Percentiles rank a stretch among this genome's conserved stretches.
These are phyloP conservation scores for Jackrogersella minutella DNA, from an alignment of 495 filamentous ascomycete genomes.

Conservation along the genomic window DNA sequence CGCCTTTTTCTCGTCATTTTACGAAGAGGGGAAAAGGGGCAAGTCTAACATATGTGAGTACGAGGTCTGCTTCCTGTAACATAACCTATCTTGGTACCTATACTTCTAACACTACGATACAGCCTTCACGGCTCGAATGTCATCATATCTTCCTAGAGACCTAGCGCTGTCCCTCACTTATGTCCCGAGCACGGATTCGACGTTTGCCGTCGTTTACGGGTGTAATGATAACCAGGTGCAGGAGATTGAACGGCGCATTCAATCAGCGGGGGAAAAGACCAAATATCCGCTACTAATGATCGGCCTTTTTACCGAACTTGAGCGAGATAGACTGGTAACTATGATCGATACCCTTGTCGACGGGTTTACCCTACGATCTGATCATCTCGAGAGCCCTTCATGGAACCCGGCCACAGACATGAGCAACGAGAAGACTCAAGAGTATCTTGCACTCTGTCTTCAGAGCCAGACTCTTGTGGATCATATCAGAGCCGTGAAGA, in stretches of 20 bases:
- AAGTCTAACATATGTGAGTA: conserved; percentile 23
- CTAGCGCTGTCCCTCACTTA: conserved; percentile 29
- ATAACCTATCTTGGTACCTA: not conserved
- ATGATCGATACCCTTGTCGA: conserved; percentile 20
- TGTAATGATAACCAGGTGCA: conserved; percentile 18
- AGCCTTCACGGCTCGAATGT: conserved; percentile 30
- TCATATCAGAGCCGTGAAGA: conserved; percentile 27
- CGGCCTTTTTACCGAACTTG: conserved; percentile 25
- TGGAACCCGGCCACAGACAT: conserved; percentile 20
- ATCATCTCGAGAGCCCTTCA: conserved; percentile 5
- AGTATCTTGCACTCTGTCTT: conserved; percentile 24
- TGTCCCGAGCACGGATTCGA: conserved; percentile 19
- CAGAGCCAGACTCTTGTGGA: conserved; percentile 21
- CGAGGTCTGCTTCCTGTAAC: not conserved
- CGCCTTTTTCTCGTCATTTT: conserved; percentile 17
- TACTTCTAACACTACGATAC: not conserved
- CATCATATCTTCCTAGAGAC: conserved; percentile 8
- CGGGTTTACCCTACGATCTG: conserved; percentile 17
- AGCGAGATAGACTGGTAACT: conserved; percentile 10
- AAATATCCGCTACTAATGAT: conserved; percentile 28
- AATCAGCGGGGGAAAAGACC: not conserved
- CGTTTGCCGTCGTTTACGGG: conserved; percentile 29
- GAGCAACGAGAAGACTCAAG: conserved; percentile 28
- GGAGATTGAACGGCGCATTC: conserved; percentile 14
- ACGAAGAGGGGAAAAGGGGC: not conserved